Evolutionary conservation across 352 stramenopile species (phyloP), one percentile per base, ranked within the genome.

Genomic region (Phytophthora uliginosa): DNA sequence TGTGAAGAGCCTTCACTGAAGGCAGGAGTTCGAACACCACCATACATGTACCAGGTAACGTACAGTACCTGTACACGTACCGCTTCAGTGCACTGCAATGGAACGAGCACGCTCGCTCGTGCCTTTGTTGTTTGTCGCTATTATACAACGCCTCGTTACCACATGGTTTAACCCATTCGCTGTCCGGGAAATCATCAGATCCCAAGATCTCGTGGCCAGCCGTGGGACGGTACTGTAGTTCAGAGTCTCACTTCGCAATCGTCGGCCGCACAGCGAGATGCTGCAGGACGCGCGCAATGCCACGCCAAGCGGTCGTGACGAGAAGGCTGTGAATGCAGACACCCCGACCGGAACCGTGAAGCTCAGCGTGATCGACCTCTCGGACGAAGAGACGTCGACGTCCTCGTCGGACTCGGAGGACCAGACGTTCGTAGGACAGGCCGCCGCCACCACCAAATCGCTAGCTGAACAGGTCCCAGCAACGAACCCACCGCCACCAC

Each of bases 351-450:
- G 33, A 45, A 24, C 33, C 5, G 57, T 59, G 12, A 22, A 59
- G 7, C 55, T 71, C 2, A 34, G 52, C 5, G 64, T 71, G 8
- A 26, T 71, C n/a, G 56, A 71, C 10, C 55, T 71, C 10, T 66
- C 64, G 55, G 57, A 47, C 24, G 45, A 71, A 65, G 64, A 71
- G 15, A 71, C 55, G 3, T 59, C 36, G 47, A 53, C 42, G 4
- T 70, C 63, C 45, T 71, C 63, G 9, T 66, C 45, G 22, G 63
- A 53, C 6, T 65, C 63, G 4, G 55, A 71, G 15, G 53, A 70
- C 31, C 63, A 70, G 18, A 64, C 45, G 10, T 65, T 64, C 33
- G 47, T 71, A 61, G 50, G 50, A 18, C 24, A 67, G 55, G 26
- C 56, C 26, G n/a, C 31, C 6, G 15, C 40, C 34, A 61, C 33